Evolutionary conservation across 345 rosid species (phyloP), one percentile per base, ranked within the genome.

Genomic region (Populus ilicifolia): DNA sequence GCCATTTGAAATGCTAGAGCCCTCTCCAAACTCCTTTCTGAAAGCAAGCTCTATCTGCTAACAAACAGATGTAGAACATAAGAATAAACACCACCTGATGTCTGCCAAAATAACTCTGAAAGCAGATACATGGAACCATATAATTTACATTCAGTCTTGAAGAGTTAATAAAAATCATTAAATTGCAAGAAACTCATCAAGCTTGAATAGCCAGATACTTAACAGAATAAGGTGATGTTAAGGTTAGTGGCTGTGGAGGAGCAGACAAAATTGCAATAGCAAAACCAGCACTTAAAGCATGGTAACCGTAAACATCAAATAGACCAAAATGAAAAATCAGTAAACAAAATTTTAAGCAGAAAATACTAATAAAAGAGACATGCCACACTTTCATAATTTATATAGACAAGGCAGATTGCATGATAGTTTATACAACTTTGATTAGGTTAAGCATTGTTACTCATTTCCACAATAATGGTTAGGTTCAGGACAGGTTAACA

Each of bases 11-110:
- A 72, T 56, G 75, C 80, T 85, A 36, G 87, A 79, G 71, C 77
- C 81, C 73, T 86, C 93, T 81, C 90, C 93, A 69, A 83, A 80
- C 81, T 87, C 88, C 36, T 83, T 90, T 78, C 89, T 83, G 69
- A 93, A 86, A 79, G 89, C 86, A 69, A 96, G 82, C 85, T 94
- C 98, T 78, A 96, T 85, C 99, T 96, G 93, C 80, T 81, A 43
- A 75, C 62, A 35, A 76, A 76, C 67, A 80, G 38, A 81, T 36
- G 67, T 1, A 61, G 63, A 59, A 25, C 63, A 23, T 59, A 46
- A 65, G 61, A 21, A 69, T 23, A 65, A n/a, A 69, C 74, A 48
- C 70, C 52, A 29, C 5, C 56, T n/a, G 39, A 56, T 73, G 38
- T 61, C 68, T 9, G 20, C 67, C 30, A 74, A 35, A 66, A 66